Evolutionary conservation across 139 green algal genomes (phyloP), one percentile per base, ranked within the genome.

Genomic region (Asterochloris sp.): DNA sequence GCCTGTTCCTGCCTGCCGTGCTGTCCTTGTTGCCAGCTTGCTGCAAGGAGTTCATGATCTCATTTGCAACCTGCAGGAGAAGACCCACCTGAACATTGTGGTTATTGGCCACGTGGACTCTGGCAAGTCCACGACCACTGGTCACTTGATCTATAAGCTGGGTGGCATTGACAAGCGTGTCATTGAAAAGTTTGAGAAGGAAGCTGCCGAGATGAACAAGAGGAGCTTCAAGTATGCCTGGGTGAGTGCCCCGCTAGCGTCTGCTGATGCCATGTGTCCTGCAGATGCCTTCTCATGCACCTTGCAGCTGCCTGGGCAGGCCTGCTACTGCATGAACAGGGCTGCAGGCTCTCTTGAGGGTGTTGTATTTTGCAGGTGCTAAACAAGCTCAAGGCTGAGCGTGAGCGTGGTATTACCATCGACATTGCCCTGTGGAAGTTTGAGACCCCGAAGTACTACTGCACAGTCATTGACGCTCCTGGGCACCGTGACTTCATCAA

Each of bases 401-500:
- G 94, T 78, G 95, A 96, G 87, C 94, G 95, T 83, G 95, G 95
- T 93, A 93, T 98, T 84, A 98, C 95, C 91, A 98, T 98, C 83
- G 88, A 93, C 80, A 88, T 93, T 54, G 87, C 86, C n/a, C 89
- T 92, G 88, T 88, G 85, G 96, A 96, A 99, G 96, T 99, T 99
- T 93, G 97, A 97, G 93, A 99, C 97, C 9, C 92, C 94, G 61
- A 98, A 97, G 79, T 99, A 94, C 88, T 95, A 99, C 95, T 99
- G 97, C 94, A 99, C 97, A 84, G 95, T 98, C 91, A 98, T 98
- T 82, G 95, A 98, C 83, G 94, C 94, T 81, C 95, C 94, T 17
- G 93, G 96, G 84, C 96, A 99, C 90, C 88, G 97, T 71, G 97
- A 99, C 89, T 99, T 99, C 92, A 99, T 99, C 91, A 99, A 99